phyloP scores from a whole-genome alignment of 371 early-diverging fungal species.

The Catenaria anguillulae region DNA sequence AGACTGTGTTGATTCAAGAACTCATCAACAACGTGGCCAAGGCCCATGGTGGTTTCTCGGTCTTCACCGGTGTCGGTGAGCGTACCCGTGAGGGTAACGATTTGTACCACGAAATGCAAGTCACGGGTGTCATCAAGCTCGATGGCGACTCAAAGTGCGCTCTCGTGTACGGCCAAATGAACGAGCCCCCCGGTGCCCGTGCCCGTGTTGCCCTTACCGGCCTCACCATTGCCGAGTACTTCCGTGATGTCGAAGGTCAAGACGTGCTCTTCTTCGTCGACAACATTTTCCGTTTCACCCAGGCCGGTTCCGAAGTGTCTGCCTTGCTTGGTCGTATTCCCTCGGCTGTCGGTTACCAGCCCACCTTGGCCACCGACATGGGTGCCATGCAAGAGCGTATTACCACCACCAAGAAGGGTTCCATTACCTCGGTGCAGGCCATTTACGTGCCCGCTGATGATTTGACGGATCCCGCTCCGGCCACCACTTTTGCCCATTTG shows the following conservation, averaged over 20 bases:
- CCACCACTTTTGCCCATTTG: constrained; percentile 96
- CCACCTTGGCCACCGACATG: constrained; percentile 90
- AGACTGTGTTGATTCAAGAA: constrained; percentile 96
- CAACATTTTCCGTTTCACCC: constrained; percentile 91
- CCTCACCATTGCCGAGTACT: constrained; percentile 95
- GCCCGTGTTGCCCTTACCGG: constrained; percentile 98
- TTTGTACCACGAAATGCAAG: constrained; percentile 95
- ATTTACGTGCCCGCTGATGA: constrained; percentile 98
- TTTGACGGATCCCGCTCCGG: constrained; percentile 98
- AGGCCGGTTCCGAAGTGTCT: constrained; percentile 90
- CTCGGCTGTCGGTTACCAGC: constrained; percentile 98
- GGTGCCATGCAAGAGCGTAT: constrained; percentile 98
- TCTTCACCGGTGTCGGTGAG: constrained; percentile 94
- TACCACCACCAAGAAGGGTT: constrained; percentile 98
- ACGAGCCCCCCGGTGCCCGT: constrained; percentile 99
- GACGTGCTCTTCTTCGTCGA: constrained; percentile 98
- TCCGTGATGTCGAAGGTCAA: constrained; percentile 98
- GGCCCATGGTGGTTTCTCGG: constrained; percentile 96
- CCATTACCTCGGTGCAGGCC: constrained; percentile 95
- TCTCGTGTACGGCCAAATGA: constrained; percentile 97
- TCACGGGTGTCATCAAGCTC: constrained; percentile 86
- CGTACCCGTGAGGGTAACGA: constrained; percentile 98
- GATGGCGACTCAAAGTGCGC: constrained; percentile 90
- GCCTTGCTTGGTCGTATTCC: constrained; percentile 97
- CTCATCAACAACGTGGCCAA: constrained; percentile 96